A percentile compares a stretch with the other conserved stretches of the same genome.
Conservation (phyloP, 257 asterid genomes). For the Solanum microdontum region DNA sequence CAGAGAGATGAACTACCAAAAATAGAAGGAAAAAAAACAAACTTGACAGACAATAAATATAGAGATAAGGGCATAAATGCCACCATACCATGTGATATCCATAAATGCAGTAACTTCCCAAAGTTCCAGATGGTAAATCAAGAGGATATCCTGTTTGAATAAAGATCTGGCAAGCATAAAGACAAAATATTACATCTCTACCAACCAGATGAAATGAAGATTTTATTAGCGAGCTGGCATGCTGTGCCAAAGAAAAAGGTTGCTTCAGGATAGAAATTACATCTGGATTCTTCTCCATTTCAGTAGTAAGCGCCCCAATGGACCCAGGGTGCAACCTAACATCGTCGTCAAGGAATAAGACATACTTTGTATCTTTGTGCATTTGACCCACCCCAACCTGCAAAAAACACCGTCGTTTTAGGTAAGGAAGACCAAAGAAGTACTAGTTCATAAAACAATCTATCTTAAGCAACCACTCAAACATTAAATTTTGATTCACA, state of each 20-base stretch:
- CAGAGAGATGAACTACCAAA: not conserved
- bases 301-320: slow-evolving; percentile 87
- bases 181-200: slow-evolving; percentile 2
- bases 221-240: not conserved
- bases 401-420: not conserved
- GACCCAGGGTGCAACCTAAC: slow-evolving; percentile 99
- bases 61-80: not conserved
- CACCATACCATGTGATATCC: slow-evolving; percentile 95
- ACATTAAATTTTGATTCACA: not conserved
- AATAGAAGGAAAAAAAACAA: not conserved
- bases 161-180: slow-evolving; percentile 57
- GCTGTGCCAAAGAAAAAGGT: not conserved
- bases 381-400: slow-evolving; percentile 92
- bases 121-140: slow-evolving; percentile 97
- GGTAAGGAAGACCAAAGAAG: not conserved
- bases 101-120: slow-evolving; percentile 98
- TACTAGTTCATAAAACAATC: not conserved
- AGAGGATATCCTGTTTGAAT: slow-evolving; percentile 99
- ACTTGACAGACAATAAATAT: not conserved
- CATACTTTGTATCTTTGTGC: slow-evolving; percentile 91
- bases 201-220: slow-evolving; percentile 2
- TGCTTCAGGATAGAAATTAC: slow-evolving; percentile 18
- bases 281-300: slow-evolving; percentile 91
- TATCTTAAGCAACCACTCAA: not conserved
- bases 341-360: slow-evolving; percentile 90